Base-by-base conservation (phyloP, 2,329 filamentous ascomycete species). In the Diaporthe ampelina region DNA sequence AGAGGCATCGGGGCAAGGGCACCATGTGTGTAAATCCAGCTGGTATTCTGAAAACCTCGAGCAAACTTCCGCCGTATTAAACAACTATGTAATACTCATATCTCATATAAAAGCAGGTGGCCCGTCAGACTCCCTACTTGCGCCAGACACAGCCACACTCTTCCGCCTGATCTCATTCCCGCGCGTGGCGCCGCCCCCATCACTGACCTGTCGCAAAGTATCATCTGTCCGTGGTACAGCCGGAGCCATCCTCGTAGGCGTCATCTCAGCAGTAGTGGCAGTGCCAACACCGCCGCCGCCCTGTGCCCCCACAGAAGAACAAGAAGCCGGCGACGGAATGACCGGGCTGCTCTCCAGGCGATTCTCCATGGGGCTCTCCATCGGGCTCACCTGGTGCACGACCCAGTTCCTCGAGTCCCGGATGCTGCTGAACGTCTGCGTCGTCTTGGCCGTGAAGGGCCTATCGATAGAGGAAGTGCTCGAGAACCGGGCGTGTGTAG, bases 401-500 rank as follows among this genome's bases (percentile, higher is more conserved):
- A 43, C 56, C 72, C 72, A 56, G 40, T 69, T 52, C 43, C 61
- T 65, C 58, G 58, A 61, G 32, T 48, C 61, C 40, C 68, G 26
- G 2, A 26, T 21, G 13, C 57, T 61, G 24, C 70, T 72, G n/a
- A 50, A 37, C 1, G 45, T 68, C 17, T 68, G 63, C n/a, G 21
- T 9, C 13, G 63, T 72, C 70, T 45, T 72, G 6, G 70, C 70
- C n/a, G 70, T 72, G n/a, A 72, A 35, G 21, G 70, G 57, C 24
- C 70, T 29, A 8, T 72, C 70, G 32, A 19, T 50, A 6, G 63
- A 68, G 40, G 48, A 37, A 19, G 45, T 4, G 11, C 24, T 8
- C 24, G 70, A 72, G 1, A 63, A n/a, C 3, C 70, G 57, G 1
- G 32, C 37, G 19, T 72, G 70, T 19, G 77, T 61, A 3, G 78